These are phyloP conservation scores for Pleurotus tuoliensis DNA, from an alignment of 768 basidiomycete genomes.

Conservation along the genomic window DNA sequence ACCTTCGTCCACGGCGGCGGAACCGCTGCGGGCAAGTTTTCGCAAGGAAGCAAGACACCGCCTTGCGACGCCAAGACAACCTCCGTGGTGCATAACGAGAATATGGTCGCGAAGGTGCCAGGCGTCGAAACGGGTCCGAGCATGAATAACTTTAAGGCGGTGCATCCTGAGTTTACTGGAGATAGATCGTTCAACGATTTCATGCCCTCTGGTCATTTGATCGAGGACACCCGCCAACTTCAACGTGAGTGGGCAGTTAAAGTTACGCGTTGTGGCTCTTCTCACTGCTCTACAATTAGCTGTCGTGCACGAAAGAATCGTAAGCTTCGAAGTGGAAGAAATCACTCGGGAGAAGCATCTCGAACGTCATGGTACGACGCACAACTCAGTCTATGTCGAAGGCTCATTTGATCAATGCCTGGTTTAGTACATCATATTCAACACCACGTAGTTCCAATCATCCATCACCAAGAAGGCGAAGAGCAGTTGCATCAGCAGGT, in stretches of 20 bases:
- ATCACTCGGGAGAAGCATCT: not conserved
- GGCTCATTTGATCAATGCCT: not conserved
- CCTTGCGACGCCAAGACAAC: too few relatives aligned
- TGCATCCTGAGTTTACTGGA: too few relatives aligned
- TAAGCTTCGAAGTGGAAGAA: not conserved
- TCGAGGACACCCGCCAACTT: not conserved
- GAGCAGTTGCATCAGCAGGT: not conserved
- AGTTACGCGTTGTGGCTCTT: not conserved
- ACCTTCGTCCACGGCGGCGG: too few relatives aligned
- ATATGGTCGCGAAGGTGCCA: conserved; percentile 42
- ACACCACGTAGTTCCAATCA: not conserved
- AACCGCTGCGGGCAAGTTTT: too few relatives aligned
- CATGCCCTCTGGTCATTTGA: not conserved
- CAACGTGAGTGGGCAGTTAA: not conserved
- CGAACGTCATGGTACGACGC: not conserved
- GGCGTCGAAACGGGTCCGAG: conserved; percentile 67
- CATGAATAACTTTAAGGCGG: too few relatives aligned
- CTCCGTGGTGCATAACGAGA: too few relatives aligned
- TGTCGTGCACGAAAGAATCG: not conserved
- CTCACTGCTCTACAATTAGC: not conserved
- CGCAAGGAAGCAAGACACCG: too few relatives aligned
- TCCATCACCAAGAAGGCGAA: not conserved
- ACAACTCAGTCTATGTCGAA: not conserved
- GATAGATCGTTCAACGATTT: too few relatives aligned
- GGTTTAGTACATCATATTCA: not conserved